These are phyloP conservation scores for Purpureocillium lavendulum DNA, from an alignment of 2,329 filamentous ascomycete species.

Conservation along the genomic window DNA sequence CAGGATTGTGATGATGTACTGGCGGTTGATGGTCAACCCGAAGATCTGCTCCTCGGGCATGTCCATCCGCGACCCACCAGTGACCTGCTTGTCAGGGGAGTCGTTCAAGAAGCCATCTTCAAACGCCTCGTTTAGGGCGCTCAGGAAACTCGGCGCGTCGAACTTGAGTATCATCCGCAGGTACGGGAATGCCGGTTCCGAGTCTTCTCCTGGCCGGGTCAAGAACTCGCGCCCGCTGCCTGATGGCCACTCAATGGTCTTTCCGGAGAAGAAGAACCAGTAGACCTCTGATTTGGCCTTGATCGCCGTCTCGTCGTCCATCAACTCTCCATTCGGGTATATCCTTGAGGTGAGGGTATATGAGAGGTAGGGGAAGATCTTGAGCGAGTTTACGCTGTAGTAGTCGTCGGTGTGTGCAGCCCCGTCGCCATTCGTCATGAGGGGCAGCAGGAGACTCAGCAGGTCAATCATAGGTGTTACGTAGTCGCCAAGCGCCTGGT, in stretches of 20 bases:
- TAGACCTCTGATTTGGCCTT: constrained; percentile 84
- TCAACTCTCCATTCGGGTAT: constrained; percentile 77
- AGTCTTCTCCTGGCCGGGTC: constrained; percentile 45
- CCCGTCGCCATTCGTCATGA: constrained; percentile 48
- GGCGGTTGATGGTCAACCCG: constrained; percentile 70
- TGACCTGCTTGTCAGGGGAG: constrained; percentile 53
- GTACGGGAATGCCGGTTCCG: constrained; percentile 76
- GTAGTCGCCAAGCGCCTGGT: constrained; percentile 79
- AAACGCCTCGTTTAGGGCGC: constrained; percentile 92
- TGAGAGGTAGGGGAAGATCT: constrained; percentile 90
- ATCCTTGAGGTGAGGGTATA: constrained; percentile 81
- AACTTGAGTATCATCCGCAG: constrained; percentile 78
- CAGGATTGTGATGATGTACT: constrained; percentile 86
- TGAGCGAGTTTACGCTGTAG: constrained; percentile 65
- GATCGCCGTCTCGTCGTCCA: constrained; percentile 63
- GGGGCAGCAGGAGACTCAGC: constrained; percentile 55
- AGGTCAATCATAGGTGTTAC: constrained; percentile 85
- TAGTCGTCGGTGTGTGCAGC: constrained; percentile 40
- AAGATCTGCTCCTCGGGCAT: constrained; percentile 59
- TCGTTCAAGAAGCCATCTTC: constrained; percentile 92
- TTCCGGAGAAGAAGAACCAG: constrained; percentile 86
- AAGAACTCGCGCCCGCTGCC: constrained; percentile 51
- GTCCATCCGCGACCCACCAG: constrained; percentile 40
- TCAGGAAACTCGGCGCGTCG: constrained; percentile 86
- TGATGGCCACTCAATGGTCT: constrained; percentile 66